Evolutionary conservation across 2,329 filamentous ascomycete species (phyloP), one percentile per base, ranked within the genome.

Genomic region (Aspergillus sp.): DNA sequence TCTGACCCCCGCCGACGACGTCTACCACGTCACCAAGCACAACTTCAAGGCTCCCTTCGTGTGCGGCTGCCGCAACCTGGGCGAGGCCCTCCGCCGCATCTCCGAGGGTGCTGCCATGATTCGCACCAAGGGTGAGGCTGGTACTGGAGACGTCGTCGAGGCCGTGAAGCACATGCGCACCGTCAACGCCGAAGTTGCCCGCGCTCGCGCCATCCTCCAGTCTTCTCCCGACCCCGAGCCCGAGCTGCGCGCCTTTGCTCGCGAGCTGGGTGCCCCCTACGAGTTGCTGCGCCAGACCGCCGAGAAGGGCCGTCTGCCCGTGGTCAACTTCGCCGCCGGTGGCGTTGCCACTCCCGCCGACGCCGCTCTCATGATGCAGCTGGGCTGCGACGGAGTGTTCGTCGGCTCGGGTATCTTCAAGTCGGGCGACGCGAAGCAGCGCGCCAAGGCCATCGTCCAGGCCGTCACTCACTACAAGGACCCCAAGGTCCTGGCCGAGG

Each of bases 301-400:
- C 1, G 87, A 92, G 81, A 83, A 96, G 65, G 92, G 92, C 49
- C 85, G 95, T 54, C 82, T 99, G 56, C 95, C 95, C 2, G 94
- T 98, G 0, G 95, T 99, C 65, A 98, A 98, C 83, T 98, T 99
- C 69, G 95, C 95, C 0, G 95, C 95, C 3, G 95, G 95, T n/a
- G 95, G 95, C 59, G 90, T 99, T n/a, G 95, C 95, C n/a, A 99
- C 95, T 1, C 95, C 95, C 0, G 95, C 95, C 0, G 95, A 99
- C 78, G 95, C 95, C 0, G 95, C 95, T 2, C 82, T 99, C 80
- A 91, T 99, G 94, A 99, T 99, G 95, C 94, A 98, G 83, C 82
- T 99, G 65, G 95, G 95, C 61, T 98, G 95, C 73, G 95, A 99
- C 73, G 95, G 95, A 59, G 95, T 99, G 39, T 99, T 99, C 74